Percentiles rank a stretch among this genome's conserved stretches.
phyloP scores from a whole-genome alignment of 495 filamentous ascomycete species.

The Friedmanniomyces endolithicus region DNA sequence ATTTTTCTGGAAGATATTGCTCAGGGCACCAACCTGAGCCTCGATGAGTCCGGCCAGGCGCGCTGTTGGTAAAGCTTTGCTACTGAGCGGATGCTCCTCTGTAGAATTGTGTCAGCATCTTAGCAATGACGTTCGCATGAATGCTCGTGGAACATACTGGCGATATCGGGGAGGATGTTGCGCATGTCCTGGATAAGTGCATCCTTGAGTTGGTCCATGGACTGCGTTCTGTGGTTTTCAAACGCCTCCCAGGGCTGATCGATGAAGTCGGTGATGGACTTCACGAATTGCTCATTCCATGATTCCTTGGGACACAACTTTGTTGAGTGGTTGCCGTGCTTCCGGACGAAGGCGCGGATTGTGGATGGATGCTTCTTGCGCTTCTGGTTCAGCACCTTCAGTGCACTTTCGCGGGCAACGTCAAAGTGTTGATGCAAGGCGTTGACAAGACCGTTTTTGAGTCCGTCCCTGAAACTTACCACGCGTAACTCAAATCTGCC shows the following conservation, averaged over 20 bases:
- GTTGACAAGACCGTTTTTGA: background rate
- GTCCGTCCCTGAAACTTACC: background rate
- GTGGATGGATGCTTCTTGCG: background rate
- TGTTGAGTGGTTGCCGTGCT: slow-evolving; percentile 8
- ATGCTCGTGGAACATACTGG: background rate
- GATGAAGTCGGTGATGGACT: background rate
- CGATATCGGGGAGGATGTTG: background rate
- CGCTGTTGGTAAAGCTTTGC: background rate
- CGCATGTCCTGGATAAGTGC: background rate
- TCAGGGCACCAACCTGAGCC: background rate
- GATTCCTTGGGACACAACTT: background rate
- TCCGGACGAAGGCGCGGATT: slow-evolving; percentile 12
- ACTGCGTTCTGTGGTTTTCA: background rate
- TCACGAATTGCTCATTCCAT: slow-evolving; percentile 13
- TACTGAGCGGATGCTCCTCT: background rate
- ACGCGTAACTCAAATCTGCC: background rate
- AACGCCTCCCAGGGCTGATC: background rate
- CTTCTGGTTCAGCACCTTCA: background rate
- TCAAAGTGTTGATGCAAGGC: background rate
- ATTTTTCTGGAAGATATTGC: background rate
- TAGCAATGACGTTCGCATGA: background rate
- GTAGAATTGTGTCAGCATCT: background rate
- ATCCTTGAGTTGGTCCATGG: background rate
- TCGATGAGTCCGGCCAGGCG: background rate
- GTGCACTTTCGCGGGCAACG: background rate